Conservation (phyloP, 768 basidiomycete genomes). For the Pleurotus pulmonarius region DNA sequence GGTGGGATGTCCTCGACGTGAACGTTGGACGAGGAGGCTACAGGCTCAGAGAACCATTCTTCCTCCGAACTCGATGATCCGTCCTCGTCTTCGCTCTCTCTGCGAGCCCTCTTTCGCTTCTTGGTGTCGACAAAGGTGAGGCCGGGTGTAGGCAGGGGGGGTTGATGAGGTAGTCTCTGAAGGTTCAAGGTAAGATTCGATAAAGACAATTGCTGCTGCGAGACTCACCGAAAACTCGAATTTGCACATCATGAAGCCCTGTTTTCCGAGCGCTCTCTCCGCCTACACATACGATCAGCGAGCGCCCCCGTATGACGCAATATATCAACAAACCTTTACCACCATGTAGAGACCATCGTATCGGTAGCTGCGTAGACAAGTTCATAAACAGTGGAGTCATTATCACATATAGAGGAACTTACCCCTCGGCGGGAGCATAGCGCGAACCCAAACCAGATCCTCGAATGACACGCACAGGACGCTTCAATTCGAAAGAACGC, state of each 20-base stretch:
- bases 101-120: background rate
- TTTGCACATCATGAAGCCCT: constrained; percentile 27
- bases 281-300: constrained; percentile 18
- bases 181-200: background rate
- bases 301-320: too few species aligned
- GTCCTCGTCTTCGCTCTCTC: too few species aligned
- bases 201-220: background rate
- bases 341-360: constrained; percentile 42
- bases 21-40: background rate
- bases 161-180: background rate
- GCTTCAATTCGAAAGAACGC: constrained; percentile 25
- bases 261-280: constrained; percentile 20
- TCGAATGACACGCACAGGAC: constrained; percentile 39
- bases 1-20: background rate
- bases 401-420: background rate
- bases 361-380: constrained; percentile 25
- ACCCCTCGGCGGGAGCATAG: constrained; percentile 34
- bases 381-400: too few species aligned
- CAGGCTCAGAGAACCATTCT: background rate
- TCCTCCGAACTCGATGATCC: too few species aligned
- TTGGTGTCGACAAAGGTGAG: background rate
- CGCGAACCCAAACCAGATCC: constrained; percentile 23
- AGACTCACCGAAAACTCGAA: constrained; percentile 23
- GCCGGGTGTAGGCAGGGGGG: background rate
- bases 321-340: constrained; percentile 20